These are phyloP conservation scores for Pseudocercospora macadamiae DNA, from an alignment of 2,329 filamentous ascomycete genomes.

Conservation along the genomic window DNA sequence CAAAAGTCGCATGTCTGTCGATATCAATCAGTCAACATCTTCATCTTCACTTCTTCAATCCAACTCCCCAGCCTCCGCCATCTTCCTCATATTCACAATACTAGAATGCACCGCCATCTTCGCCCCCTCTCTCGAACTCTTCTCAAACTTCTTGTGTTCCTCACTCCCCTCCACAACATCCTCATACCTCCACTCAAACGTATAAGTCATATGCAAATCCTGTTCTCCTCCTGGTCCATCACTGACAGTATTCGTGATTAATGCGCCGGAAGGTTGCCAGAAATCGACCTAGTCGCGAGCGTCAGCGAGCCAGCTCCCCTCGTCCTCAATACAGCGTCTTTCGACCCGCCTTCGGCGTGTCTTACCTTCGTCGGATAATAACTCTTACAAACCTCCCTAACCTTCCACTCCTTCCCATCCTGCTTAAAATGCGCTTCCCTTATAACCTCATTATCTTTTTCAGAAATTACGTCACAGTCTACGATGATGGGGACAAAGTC, in stretches of 20 bases:
- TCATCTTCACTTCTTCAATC: slow-evolving; percentile 14
- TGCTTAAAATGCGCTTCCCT: slow-evolving; percentile 46
- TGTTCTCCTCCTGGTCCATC: slow-evolving; percentile 39
- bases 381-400: slow-evolving; percentile 44
- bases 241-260: slow-evolving; percentile 50
- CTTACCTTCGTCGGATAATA: slow-evolving; percentile 47
- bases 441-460: slow-evolving; percentile 40
- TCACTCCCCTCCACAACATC: slow-evolving; percentile 41
- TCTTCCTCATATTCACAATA: slow-evolving; percentile 48
- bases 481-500: slow-evolving; percentile 52
- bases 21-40: not conserved
- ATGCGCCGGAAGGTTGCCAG: slow-evolving; percentile 45
- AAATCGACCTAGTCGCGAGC: slow-evolving; percentile 58
- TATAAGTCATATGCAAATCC: slow-evolving; percentile 51
- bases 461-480: slow-evolving; percentile 45
- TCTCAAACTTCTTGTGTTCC: slow-evolving; percentile 37
- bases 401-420: slow-evolving; percentile 30
- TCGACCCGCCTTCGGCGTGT: not conserved
- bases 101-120: slow-evolving; percentile 48
- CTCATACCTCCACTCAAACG: slow-evolving; percentile 47
- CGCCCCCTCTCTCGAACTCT: slow-evolving; percentile 36
- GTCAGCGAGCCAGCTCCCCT: too few species aligned
- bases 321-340: too few species aligned
- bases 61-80: slow-evolving; percentile 39
- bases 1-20: slow-evolving; percentile 17